Conservation (phyloP, 225 moss, liverwort and hornwort genomes). For the Marchantia paleacea region DNA sequence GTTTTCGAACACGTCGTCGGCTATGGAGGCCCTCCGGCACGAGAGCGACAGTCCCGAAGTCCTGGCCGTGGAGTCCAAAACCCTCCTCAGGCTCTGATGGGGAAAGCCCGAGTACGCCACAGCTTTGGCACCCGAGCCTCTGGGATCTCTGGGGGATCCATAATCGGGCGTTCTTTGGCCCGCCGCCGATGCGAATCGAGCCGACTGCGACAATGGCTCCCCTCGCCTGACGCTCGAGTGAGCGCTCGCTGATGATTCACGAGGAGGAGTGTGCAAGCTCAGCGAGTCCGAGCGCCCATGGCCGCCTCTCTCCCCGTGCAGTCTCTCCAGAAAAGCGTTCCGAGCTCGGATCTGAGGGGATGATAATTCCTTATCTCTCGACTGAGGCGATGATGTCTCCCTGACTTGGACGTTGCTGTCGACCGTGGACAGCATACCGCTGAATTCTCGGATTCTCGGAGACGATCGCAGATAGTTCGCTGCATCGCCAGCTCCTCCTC, state of each 20-base stretch:
- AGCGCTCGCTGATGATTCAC: background rate
- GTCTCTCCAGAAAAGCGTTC: constrained; percentile 1
- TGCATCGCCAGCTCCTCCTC: background rate
- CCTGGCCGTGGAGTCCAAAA: background rate
- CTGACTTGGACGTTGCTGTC: background rate
- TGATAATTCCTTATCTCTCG: background rate
- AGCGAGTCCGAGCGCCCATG: too few species aligned
- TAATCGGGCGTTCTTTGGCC: background rate
- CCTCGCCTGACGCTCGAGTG: background rate
- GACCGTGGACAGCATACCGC: background rate
- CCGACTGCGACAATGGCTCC: background rate
- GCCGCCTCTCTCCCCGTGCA: background rate
- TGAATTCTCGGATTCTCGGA: background rate
- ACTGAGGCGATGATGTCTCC: background rate
- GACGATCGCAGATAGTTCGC: background rate
- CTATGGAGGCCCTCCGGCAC: background rate
- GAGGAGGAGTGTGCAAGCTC: background rate
- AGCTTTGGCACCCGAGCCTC: background rate
- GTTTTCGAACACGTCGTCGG: background rate
- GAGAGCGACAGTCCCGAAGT: constrained; percentile 5
- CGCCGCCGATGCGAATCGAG: background rate
- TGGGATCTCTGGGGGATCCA: background rate
- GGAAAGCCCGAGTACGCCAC: background rate
- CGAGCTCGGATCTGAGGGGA: background rate
- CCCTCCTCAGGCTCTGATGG: background rate